A percentile compares a stretch with the other conserved stretches of the same genome.
phyloP scores from a whole-genome alignment of 2,329 filamentous ascomycete genomes.

The Coleophoma eucalyptorum region DNA sequence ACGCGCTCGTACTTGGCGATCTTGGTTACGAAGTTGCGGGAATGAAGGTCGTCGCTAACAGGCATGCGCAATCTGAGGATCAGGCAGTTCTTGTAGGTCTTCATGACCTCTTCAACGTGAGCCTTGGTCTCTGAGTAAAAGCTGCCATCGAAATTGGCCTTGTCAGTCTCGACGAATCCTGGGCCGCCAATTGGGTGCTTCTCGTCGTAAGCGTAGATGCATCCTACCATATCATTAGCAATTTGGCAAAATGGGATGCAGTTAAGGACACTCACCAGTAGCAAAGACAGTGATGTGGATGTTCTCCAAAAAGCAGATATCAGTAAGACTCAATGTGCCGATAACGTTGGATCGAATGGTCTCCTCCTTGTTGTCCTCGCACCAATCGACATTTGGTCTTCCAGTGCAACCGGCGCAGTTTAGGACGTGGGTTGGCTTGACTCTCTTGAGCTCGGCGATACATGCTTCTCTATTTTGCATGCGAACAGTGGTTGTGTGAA shows the following conservation, averaged over 20 bases:
- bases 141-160: constrained; percentile 61
- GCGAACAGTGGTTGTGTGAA: constrained; percentile 55
- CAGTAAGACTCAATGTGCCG: constrained; percentile 59
- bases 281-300: constrained; percentile 65
- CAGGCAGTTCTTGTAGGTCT: constrained; percentile 56
- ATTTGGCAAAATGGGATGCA: not conserved
- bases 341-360: constrained; percentile 66
- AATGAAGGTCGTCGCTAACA: constrained; percentile 62
- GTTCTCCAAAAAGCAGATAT: constrained; percentile 53
- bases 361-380: constrained; percentile 64
- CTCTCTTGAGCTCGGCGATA: constrained; percentile 48
- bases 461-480: constrained; percentile 62
- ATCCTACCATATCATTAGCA: constrained; percentile 30
- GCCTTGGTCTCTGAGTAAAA: constrained; percentile 68
- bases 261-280: constrained; percentile 35
- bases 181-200: constrained; percentile 54
- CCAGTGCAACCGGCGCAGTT: constrained; percentile 65
- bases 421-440: constrained; percentile 63
- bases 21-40: constrained; percentile 67
- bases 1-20: constrained; percentile 61
- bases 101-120: constrained; percentile 62
- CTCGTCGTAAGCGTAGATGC: constrained; percentile 63
- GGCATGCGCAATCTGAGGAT: constrained; percentile 67
- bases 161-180: constrained; percentile 58
- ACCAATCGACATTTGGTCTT: constrained; percentile 68